A percentile compares a stretch with the other conserved stretches of the same genome.
Evolutionary conservation across 148 eudicot genomes (phyloP).

Genomic region (Rhododendron williamsianum): DNA sequence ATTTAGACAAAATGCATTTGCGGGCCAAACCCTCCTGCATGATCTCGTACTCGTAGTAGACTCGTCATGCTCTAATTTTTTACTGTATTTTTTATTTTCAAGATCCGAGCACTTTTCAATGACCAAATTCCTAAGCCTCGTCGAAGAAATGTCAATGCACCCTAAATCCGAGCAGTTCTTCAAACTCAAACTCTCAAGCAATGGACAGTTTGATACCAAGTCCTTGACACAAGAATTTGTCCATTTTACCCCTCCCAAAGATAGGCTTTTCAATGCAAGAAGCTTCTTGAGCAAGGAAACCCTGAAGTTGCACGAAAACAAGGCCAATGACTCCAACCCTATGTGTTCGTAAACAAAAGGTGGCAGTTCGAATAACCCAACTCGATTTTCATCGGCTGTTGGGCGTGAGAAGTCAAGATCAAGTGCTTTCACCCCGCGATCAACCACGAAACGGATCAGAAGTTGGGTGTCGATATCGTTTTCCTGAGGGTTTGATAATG

Average conservation of each 20-base stretch:
- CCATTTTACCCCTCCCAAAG: constrained; percentile 23
- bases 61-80: too few species aligned
- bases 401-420: constrained; percentile 33
- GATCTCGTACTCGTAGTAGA: too few species aligned
- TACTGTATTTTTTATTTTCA: too few species aligned
- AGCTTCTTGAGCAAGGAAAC: not conserved
- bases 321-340: constrained; percentile 13
- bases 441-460: constrained; percentile 15
- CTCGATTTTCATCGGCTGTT: not conserved
- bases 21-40: too few species aligned
- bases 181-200: constrained; percentile 23
- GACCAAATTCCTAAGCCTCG: constrained; percentile 18
- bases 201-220: constrained; percentile 14
- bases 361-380: constrained; percentile 17
- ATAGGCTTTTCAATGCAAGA: constrained; percentile 14
- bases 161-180: constrained; percentile 18
- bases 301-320: constrained; percentile 22
- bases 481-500: constrained; percentile 20
- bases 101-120: constrained; percentile 26
- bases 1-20: too few species aligned
- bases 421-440: constrained; percentile 13
- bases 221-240: not conserved
- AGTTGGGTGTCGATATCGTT: not conserved
- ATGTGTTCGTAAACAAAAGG: constrained; percentile 10
- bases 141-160: not conserved